These are phyloP conservation scores for Fusarium newnesense DNA, from an alignment of 2,329 filamentous ascomycete species.

Conservation along the genomic window DNA sequence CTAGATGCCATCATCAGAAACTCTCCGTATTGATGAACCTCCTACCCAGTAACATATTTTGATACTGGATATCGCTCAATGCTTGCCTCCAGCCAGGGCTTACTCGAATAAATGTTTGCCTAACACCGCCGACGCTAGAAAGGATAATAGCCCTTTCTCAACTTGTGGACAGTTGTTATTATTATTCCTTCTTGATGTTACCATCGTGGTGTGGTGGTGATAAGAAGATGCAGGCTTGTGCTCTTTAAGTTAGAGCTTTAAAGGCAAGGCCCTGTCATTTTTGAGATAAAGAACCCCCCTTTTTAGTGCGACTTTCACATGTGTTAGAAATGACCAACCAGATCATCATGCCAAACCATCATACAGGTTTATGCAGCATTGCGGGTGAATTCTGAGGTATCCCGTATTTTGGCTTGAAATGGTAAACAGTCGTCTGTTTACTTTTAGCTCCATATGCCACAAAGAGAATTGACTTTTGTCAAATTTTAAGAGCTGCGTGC, in stretches of 20 bases:
- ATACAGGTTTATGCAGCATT: slow-evolving; percentile 33
- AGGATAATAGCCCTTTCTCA: background rate
- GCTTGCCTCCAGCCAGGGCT: background rate
- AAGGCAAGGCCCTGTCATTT: slow-evolving; percentile 2
- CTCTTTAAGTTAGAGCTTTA: slow-evolving; percentile 14
- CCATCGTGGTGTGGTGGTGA: slow-evolving; percentile 11
- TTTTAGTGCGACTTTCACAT: slow-evolving; percentile 47
- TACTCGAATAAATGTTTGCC: background rate
- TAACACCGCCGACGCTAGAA: background rate
- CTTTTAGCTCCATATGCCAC: background rate
- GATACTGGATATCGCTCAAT: background rate
- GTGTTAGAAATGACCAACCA: slow-evolving; percentile 45
- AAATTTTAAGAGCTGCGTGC: background rate
- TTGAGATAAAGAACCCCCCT: slow-evolving; percentile 33
- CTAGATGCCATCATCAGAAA: slow-evolving; percentile 5
- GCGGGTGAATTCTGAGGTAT: background rate
- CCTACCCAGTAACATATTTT: background rate
- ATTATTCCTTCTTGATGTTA: slow-evolving; percentile 6
- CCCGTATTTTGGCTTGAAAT: background rate
- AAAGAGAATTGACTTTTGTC: background rate
- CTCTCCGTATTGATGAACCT: background rate
- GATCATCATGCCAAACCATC: slow-evolving; percentile 45
- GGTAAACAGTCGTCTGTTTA: slow-evolving; percentile 23
- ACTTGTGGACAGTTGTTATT: background rate
- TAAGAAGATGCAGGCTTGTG: slow-evolving; percentile 31